phyloP scores from a whole-genome alignment of 768 basidiomycete genomes.

The Dendrothele bispora region DNA sequence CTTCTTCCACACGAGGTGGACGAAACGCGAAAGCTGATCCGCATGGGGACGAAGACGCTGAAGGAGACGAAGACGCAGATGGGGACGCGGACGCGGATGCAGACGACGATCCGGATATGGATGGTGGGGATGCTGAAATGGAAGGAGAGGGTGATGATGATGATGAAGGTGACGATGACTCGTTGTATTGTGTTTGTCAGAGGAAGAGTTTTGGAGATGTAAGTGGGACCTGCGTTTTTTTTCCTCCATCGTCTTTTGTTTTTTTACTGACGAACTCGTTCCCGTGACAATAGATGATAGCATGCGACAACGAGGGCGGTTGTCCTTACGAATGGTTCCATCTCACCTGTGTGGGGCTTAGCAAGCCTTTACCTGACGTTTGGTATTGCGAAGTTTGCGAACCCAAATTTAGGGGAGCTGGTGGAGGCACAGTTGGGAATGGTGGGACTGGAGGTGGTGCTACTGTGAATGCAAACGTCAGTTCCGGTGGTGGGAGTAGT shows the following conservation, averaged over 20 bases:
- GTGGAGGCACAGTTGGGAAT: background rate
- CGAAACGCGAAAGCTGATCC: conserved; percentile 26
- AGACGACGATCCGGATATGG: conserved; percentile 39
- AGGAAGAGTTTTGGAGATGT: conserved; percentile 54
- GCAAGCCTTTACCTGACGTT: conserved; percentile 46
- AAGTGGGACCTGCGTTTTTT: conserved; percentile 13
- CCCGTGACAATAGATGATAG: conserved; percentile 55
- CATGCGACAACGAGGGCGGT: conserved; percentile 63
- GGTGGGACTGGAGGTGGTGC: too few relatives aligned
- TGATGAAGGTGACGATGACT: conserved; percentile 46
- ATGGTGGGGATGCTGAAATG: conserved; percentile 10
- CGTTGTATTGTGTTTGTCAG: conserved; percentile 52
- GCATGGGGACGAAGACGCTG: conserved; percentile 40
- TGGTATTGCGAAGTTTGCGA: conserved; percentile 48
- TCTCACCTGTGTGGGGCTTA: conserved; percentile 58
- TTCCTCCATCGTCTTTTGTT: background rate
- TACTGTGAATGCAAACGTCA: too few relatives aligned
- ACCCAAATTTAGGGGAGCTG: conserved; percentile 19
- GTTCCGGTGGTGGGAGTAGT: too few relatives aligned
- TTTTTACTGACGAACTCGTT: background rate
- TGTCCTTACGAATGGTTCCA: conserved; percentile 78
- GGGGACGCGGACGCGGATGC: background rate
- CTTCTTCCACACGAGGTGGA: too few relatives aligned
- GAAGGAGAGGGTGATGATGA: conserved; percentile 16
- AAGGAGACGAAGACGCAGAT: conserved; percentile 14